Evolutionary conservation across 805 yeast genomes (phyloP).

Genomic region (Candida mattraensis): DNA sequence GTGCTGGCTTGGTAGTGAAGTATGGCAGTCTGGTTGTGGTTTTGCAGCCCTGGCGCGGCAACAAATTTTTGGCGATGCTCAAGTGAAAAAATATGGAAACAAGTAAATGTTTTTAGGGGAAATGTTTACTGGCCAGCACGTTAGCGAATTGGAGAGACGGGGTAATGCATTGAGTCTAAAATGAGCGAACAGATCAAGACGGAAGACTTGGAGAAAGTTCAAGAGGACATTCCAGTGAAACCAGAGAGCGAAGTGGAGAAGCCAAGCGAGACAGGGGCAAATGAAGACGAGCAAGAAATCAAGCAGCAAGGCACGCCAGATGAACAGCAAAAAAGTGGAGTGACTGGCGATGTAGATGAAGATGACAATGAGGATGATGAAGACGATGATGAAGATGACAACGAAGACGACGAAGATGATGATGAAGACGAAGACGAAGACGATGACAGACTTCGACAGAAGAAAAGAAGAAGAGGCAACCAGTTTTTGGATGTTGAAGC

Average conservation of each 20-base stretch:
- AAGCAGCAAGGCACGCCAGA: not conserved
- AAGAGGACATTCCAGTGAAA: not conserved
- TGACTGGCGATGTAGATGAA: conserved; percentile 10
- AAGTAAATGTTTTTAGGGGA: too few species aligned
- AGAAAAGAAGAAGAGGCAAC: conserved; percentile 58
- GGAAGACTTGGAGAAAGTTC: conserved; percentile 2
- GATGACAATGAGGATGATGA: conserved; percentile 28
- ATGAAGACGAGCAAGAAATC: conserved; percentile 1
- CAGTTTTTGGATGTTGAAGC: conserved; percentile 98
- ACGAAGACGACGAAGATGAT: conserved; percentile 33
- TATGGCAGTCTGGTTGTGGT: too few species aligned
- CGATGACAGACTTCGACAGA: conserved; percentile 51
- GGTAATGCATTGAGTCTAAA: too few species aligned
- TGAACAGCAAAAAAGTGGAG: conserved; percentile 1
- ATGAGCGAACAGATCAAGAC: conserved; percentile 9
- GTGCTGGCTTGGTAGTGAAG: too few species aligned
- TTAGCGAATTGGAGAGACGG: too few species aligned
- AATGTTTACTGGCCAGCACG: too few species aligned
- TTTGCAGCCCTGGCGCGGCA: too few species aligned
- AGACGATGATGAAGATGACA: conserved; percentile 30
- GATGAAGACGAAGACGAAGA: conserved; percentile 55
- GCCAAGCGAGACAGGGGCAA: not conserved
- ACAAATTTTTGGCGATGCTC: too few species aligned
- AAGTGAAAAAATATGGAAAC: too few species aligned
- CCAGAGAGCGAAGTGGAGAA: not conserved